Percentiles rank a stretch among this genome's conserved stretches.
Evolutionary conservation across 176 grass and related monocot species (phyloP).

Genomic region (Carex cristatella): DNA sequence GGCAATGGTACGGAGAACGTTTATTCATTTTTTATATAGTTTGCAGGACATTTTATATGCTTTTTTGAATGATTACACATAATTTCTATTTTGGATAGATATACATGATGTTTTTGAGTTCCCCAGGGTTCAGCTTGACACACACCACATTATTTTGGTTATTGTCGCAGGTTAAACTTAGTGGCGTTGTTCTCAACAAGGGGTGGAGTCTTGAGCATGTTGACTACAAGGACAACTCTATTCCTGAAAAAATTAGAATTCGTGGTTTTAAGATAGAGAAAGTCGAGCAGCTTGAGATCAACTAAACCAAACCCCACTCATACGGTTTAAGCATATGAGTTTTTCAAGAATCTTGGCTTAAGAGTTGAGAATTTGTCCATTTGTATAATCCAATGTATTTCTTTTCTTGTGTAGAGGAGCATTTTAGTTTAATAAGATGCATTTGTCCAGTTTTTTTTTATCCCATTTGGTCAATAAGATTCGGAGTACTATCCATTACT

Average conservation of each 20-base stretch:
- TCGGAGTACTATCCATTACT: not conserved
- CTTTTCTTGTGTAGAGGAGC: not conserved
- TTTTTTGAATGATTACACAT: not conserved
- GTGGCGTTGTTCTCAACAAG: constrained; percentile 33
- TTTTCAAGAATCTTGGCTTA: not conserved
- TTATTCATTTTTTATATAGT: not conserved
- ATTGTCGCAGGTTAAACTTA: constrained; percentile 53
- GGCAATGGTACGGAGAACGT: not conserved
- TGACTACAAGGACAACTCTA: constrained; percentile 57
- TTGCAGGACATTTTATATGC: not conserved
- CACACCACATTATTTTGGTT: not conserved
- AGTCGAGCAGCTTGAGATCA: constrained; percentile 61
- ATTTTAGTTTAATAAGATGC: not conserved
- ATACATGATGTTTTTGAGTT: not conserved
- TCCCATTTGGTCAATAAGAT: not conserved
- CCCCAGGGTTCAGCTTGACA: not conserved
- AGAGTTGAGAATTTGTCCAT: constrained; percentile 7
- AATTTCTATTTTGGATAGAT: not conserved
- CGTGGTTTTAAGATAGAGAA: constrained; percentile 82
- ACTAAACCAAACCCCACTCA: constrained; percentile 27
- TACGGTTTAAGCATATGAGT: not conserved
- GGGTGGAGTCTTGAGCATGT: constrained; percentile 48
- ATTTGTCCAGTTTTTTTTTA: not conserved
- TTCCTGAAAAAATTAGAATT: constrained; percentile 68
- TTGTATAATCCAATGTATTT: not conserved